Percentiles rank a stretch among this genome's conserved stretches.
Conservation (phyloP, 768 basidiomycete species). For the Russula compacta region DNA sequence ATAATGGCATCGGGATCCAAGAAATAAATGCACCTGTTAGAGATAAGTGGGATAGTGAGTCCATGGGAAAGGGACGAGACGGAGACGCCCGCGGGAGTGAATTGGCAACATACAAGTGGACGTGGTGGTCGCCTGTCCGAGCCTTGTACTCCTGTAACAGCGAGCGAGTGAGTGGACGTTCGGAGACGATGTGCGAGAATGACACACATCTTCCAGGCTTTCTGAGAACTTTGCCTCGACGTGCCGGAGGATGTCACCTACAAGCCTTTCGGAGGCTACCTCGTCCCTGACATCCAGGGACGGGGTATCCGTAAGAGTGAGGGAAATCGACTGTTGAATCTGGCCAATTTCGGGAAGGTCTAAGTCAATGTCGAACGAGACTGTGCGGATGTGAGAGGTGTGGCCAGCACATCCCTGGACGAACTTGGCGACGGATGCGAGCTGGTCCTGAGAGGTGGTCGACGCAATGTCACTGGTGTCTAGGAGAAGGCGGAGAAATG, state of each 20-base stretch:
- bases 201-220: slow-evolving; percentile 67
- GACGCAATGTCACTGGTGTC: slow-evolving; percentile 67
- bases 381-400: slow-evolving; percentile 62
- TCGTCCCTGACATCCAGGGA: slow-evolving; percentile 70
- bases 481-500: slow-evolving; percentile 76
- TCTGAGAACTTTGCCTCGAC: slow-evolving; percentile 68
- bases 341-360: slow-evolving; percentile 40
- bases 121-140: slow-evolving; percentile 62
- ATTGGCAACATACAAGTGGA: slow-evolving; percentile 57
- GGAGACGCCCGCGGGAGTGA: slow-evolving; percentile 5
- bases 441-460: slow-evolving; percentile 60
- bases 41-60: slow-evolving; percentile 11
- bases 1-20: slow-evolving; percentile 77
- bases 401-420: slow-evolving; percentile 65
- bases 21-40: slow-evolving; percentile 72
- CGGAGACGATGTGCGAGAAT: slow-evolving; percentile 15
- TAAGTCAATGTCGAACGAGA: slow-evolving; percentile 63
- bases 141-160: slow-evolving; percentile 57
- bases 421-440: slow-evolving; percentile 72
- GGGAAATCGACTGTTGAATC: slow-evolving; percentile 40
- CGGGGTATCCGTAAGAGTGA: slow-evolving; percentile 76
- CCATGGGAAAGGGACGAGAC: slow-evolving; percentile 4
- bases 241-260: slow-evolving; percentile 60
- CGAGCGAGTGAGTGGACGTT: slow-evolving; percentile 18
- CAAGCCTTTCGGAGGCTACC: slow-evolving; percentile 47